These are phyloP conservation scores for Phycomyces nitens DNA, from an alignment of 192 early-diverging fungal species.

Conservation along the genomic window DNA sequence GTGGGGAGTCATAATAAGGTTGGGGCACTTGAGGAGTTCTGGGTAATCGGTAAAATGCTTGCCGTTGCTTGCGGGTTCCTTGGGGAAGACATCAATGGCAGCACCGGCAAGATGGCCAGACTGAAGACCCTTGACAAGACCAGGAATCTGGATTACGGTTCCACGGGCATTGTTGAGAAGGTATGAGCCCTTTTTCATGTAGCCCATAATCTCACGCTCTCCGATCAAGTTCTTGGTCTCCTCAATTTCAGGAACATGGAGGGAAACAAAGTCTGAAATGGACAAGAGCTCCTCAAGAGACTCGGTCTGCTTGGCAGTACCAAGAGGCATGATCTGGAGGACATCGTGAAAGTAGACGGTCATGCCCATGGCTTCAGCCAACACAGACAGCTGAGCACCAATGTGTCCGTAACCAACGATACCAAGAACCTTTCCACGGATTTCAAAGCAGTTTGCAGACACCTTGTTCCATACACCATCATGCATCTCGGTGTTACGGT, in stretches of 20 bases:
- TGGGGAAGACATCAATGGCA: slow-evolving; percentile 95
- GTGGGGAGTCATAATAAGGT: slow-evolving; percentile 96
- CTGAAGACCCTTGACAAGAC: slow-evolving; percentile 76
- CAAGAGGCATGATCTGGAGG: slow-evolving; percentile 87
- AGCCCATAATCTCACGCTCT: slow-evolving; percentile 64
- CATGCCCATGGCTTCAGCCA: slow-evolving; percentile 97
- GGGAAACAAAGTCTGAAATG: slow-evolving; percentile 84
- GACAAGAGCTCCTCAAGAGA: slow-evolving; percentile 80
- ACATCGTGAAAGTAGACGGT: slow-evolving; percentile 90
- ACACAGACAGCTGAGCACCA: slow-evolving; percentile 93
- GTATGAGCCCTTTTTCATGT: slow-evolving; percentile 92
- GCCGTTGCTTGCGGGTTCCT: slow-evolving; percentile 92
- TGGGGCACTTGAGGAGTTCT: slow-evolving; percentile 70
- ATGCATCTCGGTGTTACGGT: slow-evolving; percentile 94
- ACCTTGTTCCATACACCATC: slow-evolving; percentile 92
- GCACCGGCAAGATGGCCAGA: slow-evolving; percentile 87
- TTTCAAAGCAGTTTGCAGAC: slow-evolving; percentile 82
- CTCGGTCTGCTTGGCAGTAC: slow-evolving; percentile 68
- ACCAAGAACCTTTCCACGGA: slow-evolving; percentile 93
- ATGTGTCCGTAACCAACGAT: slow-evolving; percentile 99
- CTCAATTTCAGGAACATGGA: slow-evolving; percentile 95
- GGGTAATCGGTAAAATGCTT: slow-evolving; percentile 56
- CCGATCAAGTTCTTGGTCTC: slow-evolving; percentile 99
- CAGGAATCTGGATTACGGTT: slow-evolving; percentile 93
- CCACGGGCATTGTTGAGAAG: slow-evolving; percentile 96